Conservation (phyloP, 1,139 yeast species). For the Barnettozyma hawaiiensis region DNA sequence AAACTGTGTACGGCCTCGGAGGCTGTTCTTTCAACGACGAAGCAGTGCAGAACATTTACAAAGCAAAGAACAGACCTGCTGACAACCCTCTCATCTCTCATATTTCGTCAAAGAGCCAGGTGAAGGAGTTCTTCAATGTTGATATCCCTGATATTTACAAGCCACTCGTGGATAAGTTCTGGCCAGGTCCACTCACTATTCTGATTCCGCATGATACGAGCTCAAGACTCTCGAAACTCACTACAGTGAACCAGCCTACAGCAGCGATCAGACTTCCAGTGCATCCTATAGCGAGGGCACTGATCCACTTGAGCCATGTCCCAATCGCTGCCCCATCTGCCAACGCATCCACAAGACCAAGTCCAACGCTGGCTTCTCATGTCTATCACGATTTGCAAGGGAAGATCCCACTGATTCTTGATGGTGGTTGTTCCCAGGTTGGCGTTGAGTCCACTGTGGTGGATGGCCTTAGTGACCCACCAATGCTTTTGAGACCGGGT, state of each 20-base stretch:
- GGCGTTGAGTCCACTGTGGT: conserved; percentile 94
- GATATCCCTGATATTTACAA: conserved; percentile 63
- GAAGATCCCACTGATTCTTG: conserved; percentile 77
- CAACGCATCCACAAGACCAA: conserved; percentile 90
- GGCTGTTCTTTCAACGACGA: conserved; percentile 76
- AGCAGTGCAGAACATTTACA: conserved; percentile 70
- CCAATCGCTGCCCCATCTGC: conserved; percentile 98
- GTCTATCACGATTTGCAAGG: conserved; percentile 76
- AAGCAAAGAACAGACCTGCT: conserved; percentile 88
- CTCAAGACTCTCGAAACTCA: conserved; percentile 59
- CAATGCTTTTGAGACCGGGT: conserved; percentile 88
- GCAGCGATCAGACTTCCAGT: conserved; percentile 88
- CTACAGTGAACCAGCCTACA: conserved; percentile 83
- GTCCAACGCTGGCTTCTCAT: conserved; percentile 85
- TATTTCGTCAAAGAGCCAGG: conserved; percentile 70
- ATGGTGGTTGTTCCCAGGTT: conserved; percentile 86
- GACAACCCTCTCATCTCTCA: conserved; percentile 94
- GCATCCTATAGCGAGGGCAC: conserved; percentile 85
- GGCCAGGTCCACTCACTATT: conserved; percentile 97
- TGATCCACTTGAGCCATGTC: conserved; percentile 77
- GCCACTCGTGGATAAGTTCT: conserved; percentile 57
- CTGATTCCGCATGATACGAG: conserved; percentile 56
- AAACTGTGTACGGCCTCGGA: conserved; percentile 93
- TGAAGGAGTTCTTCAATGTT: conserved; percentile 49
- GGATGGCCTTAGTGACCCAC: conserved; percentile 82